Base-by-base conservation (phyloP, 2,329 filamentous ascomycete species). In the Trichoderma citrinoviride region DNA sequence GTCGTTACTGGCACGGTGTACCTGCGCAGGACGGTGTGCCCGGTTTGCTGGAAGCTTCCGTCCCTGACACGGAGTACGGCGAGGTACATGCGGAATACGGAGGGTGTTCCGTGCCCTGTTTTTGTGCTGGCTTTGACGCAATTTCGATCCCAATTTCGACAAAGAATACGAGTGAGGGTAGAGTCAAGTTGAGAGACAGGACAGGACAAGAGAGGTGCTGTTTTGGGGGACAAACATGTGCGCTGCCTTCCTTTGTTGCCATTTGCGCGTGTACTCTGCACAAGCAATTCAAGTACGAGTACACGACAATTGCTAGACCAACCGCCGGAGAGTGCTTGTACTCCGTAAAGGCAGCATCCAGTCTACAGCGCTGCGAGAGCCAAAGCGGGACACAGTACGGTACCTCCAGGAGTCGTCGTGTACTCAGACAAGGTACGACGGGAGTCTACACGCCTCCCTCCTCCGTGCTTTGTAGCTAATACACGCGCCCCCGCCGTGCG, bases 401-500 rank as follows among this genome's bases (percentile, higher is more conserved):
- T 29, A 29, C 27, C 27, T 29, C 7, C 14, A 37, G 33, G 33
- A 37, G 33, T 37, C 33, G 33, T 8, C 33, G 33, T 61, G 57
- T 60, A 47, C 46, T 49, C 50, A 52, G 61, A 40, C 52, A 50
- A 52, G 57, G 57, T 49, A 40, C 56, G 56, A 33, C 47, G 23
- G 21, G 40, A 56, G 23, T n/a, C n/a, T 5, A 47, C 17, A 47
- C 44, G 19, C 44, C 41, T 19, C 29, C 19, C 57, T 61, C 33
- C 46, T 61, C 33, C 23, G 57, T 54, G 37, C 29, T 44, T 47
- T 12, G 37, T 63, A 37, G 58, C 57, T 64, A 57, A 62, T 56
- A 64, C 61, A 58, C 61, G 61, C 61, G 52, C 61, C 61, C 61
- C 61, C 61, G 61, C 61, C 61, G 52, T 64, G 54, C 61, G 65